Base-by-base conservation (phyloP, 2,329 filamentous ascomycete genomes). In the Diaporthe citrichinensis region DNA sequence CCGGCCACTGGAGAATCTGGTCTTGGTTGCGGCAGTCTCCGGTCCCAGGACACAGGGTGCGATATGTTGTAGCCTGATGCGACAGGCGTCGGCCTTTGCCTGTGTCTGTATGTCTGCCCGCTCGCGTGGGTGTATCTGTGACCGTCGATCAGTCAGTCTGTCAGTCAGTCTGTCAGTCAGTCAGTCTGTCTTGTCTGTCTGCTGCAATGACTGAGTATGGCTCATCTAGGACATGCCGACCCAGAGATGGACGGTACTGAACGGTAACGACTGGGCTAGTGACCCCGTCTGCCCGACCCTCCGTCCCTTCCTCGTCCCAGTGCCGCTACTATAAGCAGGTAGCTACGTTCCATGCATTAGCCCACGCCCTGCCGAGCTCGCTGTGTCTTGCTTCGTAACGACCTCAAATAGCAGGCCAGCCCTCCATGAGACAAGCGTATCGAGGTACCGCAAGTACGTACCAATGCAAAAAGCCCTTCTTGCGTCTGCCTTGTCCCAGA, bases 341-440 rank as follows among this genome's bases (percentile, higher is more conserved):
- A 68, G 74, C 74, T 75, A 75, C 74, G 74, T 75, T 75, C 74
- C 74, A 75, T 75, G 68, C 68, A 72, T 75, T 72, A 72, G 73
- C 36, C 14, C 7, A 23, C 57, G 51, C 25, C 68, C 61, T 62
- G 74, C 51, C 69, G 44, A 62, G 71, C 71, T 61, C 46, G 71
- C 58, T 58, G 39, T 73, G 58, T 73, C 58, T 65, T 25, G 58
- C 51, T 62, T 73, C 71, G 71, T 73, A 73, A 61, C 58, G 46
- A 44, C 71, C 71, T 73, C 71, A 61, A 62, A 61, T 73, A 61
- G 59, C 49, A 65, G 46, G 44, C 46, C 71, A 44, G 44, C 71
- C 10, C 65, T 36, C 65, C 46, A 53, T 53, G 65, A 68, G 65
- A 68, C 46, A 68, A 12, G 46, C 62, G 28, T 36, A 12, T 34